These are phyloP conservation scores for Kodamaea leandrae DNA, from an alignment of 805 yeast genomes.

Conservation along the genomic window DNA sequence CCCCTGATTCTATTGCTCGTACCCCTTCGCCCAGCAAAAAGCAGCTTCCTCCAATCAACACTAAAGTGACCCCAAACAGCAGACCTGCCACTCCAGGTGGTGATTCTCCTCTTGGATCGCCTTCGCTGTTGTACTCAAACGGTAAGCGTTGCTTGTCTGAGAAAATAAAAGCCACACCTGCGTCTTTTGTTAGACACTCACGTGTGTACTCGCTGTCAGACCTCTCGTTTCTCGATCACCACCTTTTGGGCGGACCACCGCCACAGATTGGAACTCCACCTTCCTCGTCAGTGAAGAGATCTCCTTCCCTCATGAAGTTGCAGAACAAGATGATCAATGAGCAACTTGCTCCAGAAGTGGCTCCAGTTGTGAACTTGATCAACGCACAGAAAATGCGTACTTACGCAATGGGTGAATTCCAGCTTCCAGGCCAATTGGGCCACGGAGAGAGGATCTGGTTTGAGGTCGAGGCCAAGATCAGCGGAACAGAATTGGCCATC, in stretches of 20 bases:
- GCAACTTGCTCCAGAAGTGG: slow-evolving; percentile 57
- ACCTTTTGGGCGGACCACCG: slow-evolving; percentile 14
- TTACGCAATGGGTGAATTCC: slow-evolving; percentile 54
- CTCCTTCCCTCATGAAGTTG: slow-evolving; percentile 13
- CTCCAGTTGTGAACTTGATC: slow-evolving; percentile 68
- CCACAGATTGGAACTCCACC: slow-evolving; percentile 9
- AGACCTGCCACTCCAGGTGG: not conserved
- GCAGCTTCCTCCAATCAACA: slow-evolving; percentile 5
- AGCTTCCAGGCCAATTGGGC: slow-evolving; percentile 22
- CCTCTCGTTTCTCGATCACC: slow-evolving; percentile 11
- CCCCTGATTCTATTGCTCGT: too few relatives aligned
- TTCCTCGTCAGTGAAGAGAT: slow-evolving; percentile 1
- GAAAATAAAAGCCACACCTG: slow-evolving; percentile 31
- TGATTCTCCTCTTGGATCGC: slow-evolving; percentile 7
- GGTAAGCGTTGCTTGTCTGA: slow-evolving; percentile 25
- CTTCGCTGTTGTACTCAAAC: slow-evolving; percentile 1
- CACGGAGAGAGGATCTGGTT: slow-evolving; percentile 30
- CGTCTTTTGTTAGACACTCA: slow-evolving; percentile 33
- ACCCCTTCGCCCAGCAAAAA: slow-evolving; percentile 2
- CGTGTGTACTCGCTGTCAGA: slow-evolving; percentile 21
- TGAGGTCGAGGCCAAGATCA: slow-evolving; percentile 36
- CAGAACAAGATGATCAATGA: slow-evolving; percentile 22
- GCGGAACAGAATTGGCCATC: slow-evolving; percentile 56
- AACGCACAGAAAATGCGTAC: slow-evolving; percentile 67
- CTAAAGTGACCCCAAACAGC: not conserved